These are phyloP conservation scores for Phytophthora brassicae DNA, from an alignment of 352 stramenopile genomes.

Conservation along the genomic window DNA sequence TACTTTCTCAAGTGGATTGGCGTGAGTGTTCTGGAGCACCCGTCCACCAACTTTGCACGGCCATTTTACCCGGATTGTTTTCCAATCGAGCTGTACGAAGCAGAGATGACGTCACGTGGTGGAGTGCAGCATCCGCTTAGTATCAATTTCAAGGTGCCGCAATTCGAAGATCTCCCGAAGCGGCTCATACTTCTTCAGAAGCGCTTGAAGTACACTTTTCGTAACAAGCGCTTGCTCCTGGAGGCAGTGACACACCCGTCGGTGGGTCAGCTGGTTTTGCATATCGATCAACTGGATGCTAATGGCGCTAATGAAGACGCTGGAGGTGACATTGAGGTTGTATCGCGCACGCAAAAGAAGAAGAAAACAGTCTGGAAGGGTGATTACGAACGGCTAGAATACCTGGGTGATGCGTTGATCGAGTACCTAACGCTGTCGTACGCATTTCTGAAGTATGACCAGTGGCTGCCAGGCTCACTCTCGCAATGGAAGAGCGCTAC, in stretches of 20 bases:
- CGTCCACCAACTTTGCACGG: conserved; percentile 39
- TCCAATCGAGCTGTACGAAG: conserved; percentile 60
- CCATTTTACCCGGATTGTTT: conserved; percentile 74
- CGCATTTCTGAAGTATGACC: conserved; percentile 65
- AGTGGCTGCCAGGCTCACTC: conserved; percentile 77
- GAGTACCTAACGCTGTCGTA: conserved; percentile 89
- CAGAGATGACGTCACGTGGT: conserved; percentile 24
- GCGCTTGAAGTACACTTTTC: conserved; percentile 83
- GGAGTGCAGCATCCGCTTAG: conserved; percentile 29
- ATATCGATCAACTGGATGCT: conserved; percentile 39
- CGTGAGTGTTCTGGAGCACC: conserved; percentile 52
- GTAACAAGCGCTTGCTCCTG: conserved; percentile 71
- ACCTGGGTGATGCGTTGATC: conserved; percentile 87
- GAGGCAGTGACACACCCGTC: conserved; percentile 83
- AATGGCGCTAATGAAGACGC: conserved; percentile 4
- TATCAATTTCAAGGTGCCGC: conserved; percentile 55
- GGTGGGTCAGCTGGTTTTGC: conserved; percentile 60
- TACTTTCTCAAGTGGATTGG: conserved; percentile 82
- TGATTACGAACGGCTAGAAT: conserved; percentile 91
- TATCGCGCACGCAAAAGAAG: conserved; percentile 36
- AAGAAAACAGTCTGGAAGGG: conserved; percentile 61
- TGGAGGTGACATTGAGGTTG: conserved; percentile 24
- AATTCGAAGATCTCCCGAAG: conserved; percentile 58
- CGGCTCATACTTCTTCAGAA: conserved; percentile 66
- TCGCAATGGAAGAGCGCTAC: conserved; percentile 86